phyloP scores from a whole-genome alignment of 768 basidiomycete species.

The Mrakia frigida region DNA sequence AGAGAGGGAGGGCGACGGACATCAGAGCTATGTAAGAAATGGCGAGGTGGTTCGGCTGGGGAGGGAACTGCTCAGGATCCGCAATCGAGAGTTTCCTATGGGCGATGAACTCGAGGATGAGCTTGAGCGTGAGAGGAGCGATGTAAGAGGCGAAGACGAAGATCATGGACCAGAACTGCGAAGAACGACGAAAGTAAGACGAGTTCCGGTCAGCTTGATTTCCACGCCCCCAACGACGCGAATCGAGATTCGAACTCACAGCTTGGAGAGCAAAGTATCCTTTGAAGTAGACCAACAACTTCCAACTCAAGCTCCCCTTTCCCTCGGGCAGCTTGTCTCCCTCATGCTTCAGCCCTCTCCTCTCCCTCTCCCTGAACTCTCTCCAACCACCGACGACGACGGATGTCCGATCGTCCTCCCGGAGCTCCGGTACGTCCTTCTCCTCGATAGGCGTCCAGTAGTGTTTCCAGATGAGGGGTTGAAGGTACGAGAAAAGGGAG shows the following conservation, averaged over 20 bases:
- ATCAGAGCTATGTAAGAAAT: slow-evolving; percentile 46
- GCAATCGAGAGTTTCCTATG: slow-evolving; percentile 36
- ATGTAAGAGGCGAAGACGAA: slow-evolving; percentile 43
- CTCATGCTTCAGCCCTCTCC: neutral
- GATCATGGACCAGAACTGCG: slow-evolving; percentile 34
- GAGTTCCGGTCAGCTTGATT: neutral
- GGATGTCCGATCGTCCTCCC: slow-evolving; percentile 40
- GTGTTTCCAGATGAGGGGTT: slow-evolving; percentile 29
- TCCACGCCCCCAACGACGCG: slow-evolving; percentile 28
- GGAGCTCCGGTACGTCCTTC: slow-evolving; percentile 36
- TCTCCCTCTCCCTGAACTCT: slow-evolving; percentile 28
- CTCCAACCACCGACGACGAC: slow-evolving; percentile 38
- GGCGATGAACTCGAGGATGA: slow-evolving; percentile 44
- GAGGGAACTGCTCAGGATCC: slow-evolving; percentile 37
- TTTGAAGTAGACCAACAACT: slow-evolving; percentile 19
- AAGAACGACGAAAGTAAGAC: neutral
- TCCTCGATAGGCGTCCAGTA: slow-evolving; percentile 24
- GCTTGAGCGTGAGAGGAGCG: slow-evolving; percentile 46
- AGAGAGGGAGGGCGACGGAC: slow-evolving; percentile 36
- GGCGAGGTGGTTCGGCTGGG: slow-evolving; percentile 42
- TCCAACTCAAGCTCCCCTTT: slow-evolving; percentile 5
- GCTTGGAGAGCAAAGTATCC: slow-evolving; percentile 18
- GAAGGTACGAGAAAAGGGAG: slow-evolving; percentile 37
- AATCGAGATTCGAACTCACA: slow-evolving; percentile 16
- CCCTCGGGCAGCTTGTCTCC: slow-evolving; percentile 16